Evolutionary conservation across 352 stramenopile species (phyloP).

Genomic region (Thalassiosira livingstoniorum): DNA sequence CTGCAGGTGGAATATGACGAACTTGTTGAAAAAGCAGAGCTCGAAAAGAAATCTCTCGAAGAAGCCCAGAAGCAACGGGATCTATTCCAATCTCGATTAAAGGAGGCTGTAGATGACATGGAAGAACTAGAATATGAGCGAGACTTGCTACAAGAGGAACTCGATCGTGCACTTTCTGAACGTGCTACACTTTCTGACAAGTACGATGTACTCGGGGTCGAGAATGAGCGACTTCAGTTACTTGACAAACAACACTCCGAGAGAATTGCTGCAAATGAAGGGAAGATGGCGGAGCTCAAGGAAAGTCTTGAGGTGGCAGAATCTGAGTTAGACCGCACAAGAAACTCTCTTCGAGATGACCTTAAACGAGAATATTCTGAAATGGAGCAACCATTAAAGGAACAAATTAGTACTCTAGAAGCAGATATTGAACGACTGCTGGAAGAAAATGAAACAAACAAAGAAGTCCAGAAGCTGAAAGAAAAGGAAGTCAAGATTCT

Average conservation of each 20-base stretch:
- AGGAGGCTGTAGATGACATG: slow-evolving; percentile 72
- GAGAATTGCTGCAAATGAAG: no score
- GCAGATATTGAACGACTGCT: slow-evolving; percentile 51
- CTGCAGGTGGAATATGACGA: no score
- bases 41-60: slow-evolving; percentile 11
- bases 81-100: slow-evolving; percentile 60
- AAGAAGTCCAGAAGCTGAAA: slow-evolving; percentile 57
- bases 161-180: no score
- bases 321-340: no score
- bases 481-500: slow-evolving; percentile 36
- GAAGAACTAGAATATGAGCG: slow-evolving; percentile 60
- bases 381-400: slow-evolving; percentile 31
- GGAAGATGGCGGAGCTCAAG: no score
- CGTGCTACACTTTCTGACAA: no score
- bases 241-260: no score
- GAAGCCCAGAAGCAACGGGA: slow-evolving; percentile 45
- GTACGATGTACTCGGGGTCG: no score
- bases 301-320: no score
- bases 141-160: slow-evolving; percentile 31
- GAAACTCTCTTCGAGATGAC: no score
- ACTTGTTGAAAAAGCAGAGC: neutral
- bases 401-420: slow-evolving; percentile 45
- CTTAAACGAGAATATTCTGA: slow-evolving; percentile 28
- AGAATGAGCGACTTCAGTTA: no score
- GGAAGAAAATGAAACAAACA: slow-evolving; percentile 32